Conservation (phyloP, 805 yeast species). For the Suhomyces kilbournensis region DNA sequence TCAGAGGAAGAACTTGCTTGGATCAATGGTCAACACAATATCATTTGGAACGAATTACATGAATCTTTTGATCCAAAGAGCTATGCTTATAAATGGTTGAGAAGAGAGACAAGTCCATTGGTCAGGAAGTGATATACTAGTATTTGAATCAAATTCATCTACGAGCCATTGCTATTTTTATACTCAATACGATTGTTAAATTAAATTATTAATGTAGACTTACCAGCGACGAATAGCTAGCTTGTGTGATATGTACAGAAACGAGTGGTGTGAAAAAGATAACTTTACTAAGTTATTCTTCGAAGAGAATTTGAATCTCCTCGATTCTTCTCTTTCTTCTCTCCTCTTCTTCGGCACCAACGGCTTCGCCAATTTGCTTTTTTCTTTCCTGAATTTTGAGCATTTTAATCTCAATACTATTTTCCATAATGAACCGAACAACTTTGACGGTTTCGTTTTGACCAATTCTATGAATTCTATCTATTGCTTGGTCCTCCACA, state of each 20-base stretch:
- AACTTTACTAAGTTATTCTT: constrained; percentile 24
- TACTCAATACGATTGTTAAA: not conserved
- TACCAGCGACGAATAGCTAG: not conserved
- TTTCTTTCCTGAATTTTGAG: constrained; percentile 82
- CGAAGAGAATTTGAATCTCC: constrained; percentile 67
- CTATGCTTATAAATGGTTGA: constrained; percentile 47
- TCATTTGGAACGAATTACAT: constrained; percentile 51
- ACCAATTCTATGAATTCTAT: constrained; percentile 87
- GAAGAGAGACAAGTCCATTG: constrained; percentile 42
- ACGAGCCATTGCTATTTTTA: not conserved
- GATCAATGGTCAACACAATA: constrained; percentile 65
- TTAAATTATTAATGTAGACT: not conserved
- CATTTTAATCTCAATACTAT: constrained; percentile 86
- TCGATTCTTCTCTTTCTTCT: constrained; percentile 65
- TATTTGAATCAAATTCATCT: not conserved
- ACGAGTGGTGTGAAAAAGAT: not conserved
- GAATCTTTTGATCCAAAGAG: constrained; percentile 36
- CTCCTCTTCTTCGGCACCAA: constrained; percentile 73
- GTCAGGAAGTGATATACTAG: not conserved
- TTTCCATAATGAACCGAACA: constrained; percentile 74
- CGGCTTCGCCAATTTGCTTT: constrained; percentile 74
- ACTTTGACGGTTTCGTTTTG: constrained; percentile 72
- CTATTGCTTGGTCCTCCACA: constrained; percentile 87
- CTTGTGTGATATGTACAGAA: not conserved
- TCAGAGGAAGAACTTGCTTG: constrained; percentile 59